Evolutionary conservation across 1,284 basidiomycete genomes (phyloP).

Genomic region (Apiotrichum laibachii): DNA sequence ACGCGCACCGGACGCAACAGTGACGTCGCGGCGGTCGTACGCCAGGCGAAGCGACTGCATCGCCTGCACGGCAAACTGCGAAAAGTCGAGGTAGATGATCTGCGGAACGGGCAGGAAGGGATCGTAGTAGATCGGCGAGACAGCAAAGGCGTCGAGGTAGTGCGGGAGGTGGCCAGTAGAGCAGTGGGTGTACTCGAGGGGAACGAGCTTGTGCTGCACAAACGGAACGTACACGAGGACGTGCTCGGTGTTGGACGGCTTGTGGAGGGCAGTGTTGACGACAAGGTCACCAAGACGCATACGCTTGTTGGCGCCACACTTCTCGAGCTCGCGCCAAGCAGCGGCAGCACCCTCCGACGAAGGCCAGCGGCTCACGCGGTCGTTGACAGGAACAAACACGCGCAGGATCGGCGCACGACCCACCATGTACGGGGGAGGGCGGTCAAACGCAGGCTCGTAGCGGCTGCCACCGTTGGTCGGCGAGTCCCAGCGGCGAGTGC

Average conservation of each 20-base stretch:
- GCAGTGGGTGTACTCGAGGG: slow-evolving; percentile 44
- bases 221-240: slow-evolving; percentile 45
- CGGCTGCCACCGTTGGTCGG: slow-evolving; percentile 15
- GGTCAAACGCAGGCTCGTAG: slow-evolving; percentile 47
- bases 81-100: slow-evolving; percentile 48
- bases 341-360: slow-evolving; percentile 45
- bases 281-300: slow-evolving; percentile 49
- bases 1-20: slow-evolving; percentile 44
- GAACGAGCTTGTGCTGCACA: slow-evolving; percentile 43
- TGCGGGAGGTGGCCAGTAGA: slow-evolving; percentile 44
- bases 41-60: slow-evolving; percentile 43
- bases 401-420: slow-evolving; percentile 48
- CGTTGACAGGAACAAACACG: slow-evolving; percentile 48
- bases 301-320: slow-evolving; percentile 46
- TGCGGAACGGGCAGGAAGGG: slow-evolving; percentile 47
- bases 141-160: slow-evolving; percentile 46
- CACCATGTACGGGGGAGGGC: slow-evolving; percentile 42
- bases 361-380: slow-evolving; percentile 44
- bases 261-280: slow-evolving; percentile 46
- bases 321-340: slow-evolving; percentile 46
- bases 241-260: slow-evolving; percentile 40
- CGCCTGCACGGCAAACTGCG: slow-evolving; percentile 42
- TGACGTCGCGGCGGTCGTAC: slow-evolving; percentile 49
- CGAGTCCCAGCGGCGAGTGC: slow-evolving; percentile 19
- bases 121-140: slow-evolving; percentile 52